These are phyloP conservation scores for Macadamia tetraphylla DNA, from an alignment of 164 flowering plant species.

Conservation along the genomic window DNA sequence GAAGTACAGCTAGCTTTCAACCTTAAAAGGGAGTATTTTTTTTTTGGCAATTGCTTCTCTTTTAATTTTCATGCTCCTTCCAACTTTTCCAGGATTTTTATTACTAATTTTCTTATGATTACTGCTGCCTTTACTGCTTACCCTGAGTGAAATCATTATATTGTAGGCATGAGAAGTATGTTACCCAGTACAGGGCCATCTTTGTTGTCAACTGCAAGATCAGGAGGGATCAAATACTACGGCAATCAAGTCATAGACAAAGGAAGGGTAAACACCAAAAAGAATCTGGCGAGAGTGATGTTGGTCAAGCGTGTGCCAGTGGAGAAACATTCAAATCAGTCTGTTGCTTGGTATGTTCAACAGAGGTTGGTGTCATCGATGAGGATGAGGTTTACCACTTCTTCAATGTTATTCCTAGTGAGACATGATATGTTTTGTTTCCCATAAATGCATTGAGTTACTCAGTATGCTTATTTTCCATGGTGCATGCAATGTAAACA, in stretches of 20 bases:
- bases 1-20: no score
- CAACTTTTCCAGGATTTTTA: no score
- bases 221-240: constrained; percentile 25
- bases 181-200: constrained; percentile 75
- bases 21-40: no score
- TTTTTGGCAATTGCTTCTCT: no score
- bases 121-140: neutral
- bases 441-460: no score
- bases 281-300: constrained; percentile 20
- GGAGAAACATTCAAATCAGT: constrained; percentile 45
- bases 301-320: constrained; percentile 3
- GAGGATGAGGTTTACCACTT: constrained; percentile 84
- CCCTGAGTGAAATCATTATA: neutral
- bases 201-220: constrained; percentile 67
- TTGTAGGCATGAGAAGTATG: constrained; percentile 72
- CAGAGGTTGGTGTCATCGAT: constrained; percentile 71
- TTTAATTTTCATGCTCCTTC: no score
- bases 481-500: no score
- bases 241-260: constrained; percentile 18
- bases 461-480: no score
- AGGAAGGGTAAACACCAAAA: constrained; percentile 27
- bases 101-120: neutral
- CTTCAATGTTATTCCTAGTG: constrained; percentile 74
- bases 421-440: constrained; percentile 27
- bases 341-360: constrained; percentile 62